Evolutionary conservation across 2,329 filamentous ascomycete genomes (phyloP).

Genomic region (Cladobotryum mycophilum): DNA sequence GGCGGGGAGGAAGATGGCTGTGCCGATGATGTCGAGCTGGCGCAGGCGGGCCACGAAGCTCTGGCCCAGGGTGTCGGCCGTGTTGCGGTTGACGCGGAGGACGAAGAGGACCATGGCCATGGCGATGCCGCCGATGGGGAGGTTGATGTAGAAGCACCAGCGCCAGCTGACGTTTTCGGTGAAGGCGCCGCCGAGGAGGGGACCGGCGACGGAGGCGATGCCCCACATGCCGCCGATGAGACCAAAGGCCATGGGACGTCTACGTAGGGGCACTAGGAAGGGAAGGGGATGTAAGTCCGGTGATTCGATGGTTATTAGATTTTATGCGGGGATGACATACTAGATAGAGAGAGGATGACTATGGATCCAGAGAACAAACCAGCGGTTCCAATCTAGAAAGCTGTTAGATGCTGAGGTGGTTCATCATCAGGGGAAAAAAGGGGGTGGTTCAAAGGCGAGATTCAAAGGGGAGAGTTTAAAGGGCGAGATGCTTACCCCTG

Average conservation of each 20-base stretch:
- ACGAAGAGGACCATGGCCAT: constrained; percentile 42
- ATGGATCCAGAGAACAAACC: constrained; percentile 46
- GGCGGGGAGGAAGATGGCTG: constrained; percentile 44
- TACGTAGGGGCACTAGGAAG: constrained; percentile 42
- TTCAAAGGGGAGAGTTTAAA: too few relatives aligned
- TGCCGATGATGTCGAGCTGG: constrained; percentile 45
- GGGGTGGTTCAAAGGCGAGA: too few relatives aligned
- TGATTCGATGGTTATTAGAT: background rate
- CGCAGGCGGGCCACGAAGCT: constrained; percentile 32
- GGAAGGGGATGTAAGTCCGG: background rate
- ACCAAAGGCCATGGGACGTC: constrained; percentile 49
- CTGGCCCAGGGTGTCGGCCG: constrained; percentile 25
- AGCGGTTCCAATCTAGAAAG: constrained; percentile 38
- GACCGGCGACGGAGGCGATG: constrained; percentile 45
- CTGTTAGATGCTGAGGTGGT: constrained; percentile 7
- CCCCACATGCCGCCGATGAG: constrained; percentile 52
- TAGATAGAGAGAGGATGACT: constrained; percentile 40
- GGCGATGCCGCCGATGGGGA: constrained; percentile 42
- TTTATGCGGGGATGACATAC: constrained; percentile 15
- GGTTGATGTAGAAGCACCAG: constrained; percentile 46
- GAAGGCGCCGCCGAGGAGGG: constrained; percentile 45
- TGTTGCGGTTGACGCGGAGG: constrained; percentile 35
- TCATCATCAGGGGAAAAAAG: background rate
- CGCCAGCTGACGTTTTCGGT: constrained; percentile 45
- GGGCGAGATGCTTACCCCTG: constrained; percentile 30